Percentiles rank a stretch among this genome's conserved stretches.
These are phyloP conservation scores for Aspergillus spinulosporus DNA, from an alignment of 2,329 filamentous ascomycete species.

Conservation along the genomic window DNA sequence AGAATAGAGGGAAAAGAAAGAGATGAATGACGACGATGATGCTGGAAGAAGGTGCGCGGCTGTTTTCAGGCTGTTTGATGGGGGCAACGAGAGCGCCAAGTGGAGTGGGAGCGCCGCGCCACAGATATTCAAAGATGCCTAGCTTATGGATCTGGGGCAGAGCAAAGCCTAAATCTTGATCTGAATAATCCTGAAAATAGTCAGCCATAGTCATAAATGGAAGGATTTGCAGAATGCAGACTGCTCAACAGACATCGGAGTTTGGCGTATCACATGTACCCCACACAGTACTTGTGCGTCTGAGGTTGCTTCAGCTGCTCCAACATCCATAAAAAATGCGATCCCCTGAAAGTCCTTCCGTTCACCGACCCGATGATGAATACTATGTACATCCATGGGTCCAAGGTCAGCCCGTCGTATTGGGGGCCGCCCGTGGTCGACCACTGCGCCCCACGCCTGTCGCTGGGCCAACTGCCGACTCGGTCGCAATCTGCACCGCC, in stretches of 20 bases:
- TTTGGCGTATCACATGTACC: not conserved
- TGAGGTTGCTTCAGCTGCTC: not conserved
- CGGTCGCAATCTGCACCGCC: not conserved
- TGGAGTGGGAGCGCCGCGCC: slow-evolving; percentile 4
- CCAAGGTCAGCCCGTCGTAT: not conserved
- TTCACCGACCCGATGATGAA: not conserved
- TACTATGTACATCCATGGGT: slow-evolving; percentile 1
- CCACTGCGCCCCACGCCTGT: not conserved
- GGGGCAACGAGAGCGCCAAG: not conserved
- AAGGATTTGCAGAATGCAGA: no score
- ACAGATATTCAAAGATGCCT: slow-evolving; percentile 10
- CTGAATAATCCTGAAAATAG: not conserved
- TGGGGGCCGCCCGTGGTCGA: not conserved
- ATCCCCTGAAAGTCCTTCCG: not conserved
- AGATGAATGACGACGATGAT: slow-evolving; percentile 2
- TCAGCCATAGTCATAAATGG: not conserved
- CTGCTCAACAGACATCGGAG: no score
- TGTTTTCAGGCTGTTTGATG: slow-evolving; percentile 1
- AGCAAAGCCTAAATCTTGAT: slow-evolving; percentile 1
- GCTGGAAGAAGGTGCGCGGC: not conserved
- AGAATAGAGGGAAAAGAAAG: not conserved
- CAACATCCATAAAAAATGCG: not conserved
- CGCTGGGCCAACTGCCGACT: slow-evolving; percentile 10
- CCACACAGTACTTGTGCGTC: not conserved
- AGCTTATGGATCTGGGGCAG: slow-evolving; percentile 10